Evolutionary conservation across 1,284 basidiomycete species (phyloP), one percentile per base, ranked within the genome.

Genomic region (Ustilago shanxiensis): DNA sequence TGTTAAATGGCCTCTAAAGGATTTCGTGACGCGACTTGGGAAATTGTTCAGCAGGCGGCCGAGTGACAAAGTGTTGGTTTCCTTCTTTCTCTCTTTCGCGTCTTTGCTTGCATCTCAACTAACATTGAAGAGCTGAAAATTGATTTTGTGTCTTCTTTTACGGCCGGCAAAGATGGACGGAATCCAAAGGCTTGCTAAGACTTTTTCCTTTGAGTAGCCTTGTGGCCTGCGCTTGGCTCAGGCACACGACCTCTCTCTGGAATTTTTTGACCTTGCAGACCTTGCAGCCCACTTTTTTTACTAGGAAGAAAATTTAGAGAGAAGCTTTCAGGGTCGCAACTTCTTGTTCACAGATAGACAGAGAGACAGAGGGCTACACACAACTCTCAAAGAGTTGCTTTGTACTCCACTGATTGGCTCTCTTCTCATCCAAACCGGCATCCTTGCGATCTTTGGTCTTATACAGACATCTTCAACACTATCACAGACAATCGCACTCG

Each of bases 1-100:
- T 72, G 69, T 72, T 66, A 66, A 72, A 66, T 66, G 69, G 45
- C 55, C 26, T 13, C 60, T 51, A 11, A 22, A 18, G 31, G 26
- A 52, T 70, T 70, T 64, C 69, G 69, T 65, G 69, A 72, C 69
- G 60, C 69, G 69, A 72, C 69, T 62, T n/a, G n/a, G 28, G 11
- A 44, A 41, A 31, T 41, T 14, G 26, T 6, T 8, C 28, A 49
- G 56, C n/a, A 33, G 31, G 31, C 63, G 69, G 63, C 63, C 69
- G 69, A 66, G 69, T 71, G 47, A 33, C 22, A 49, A 28, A 49
- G 47, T 49, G 63, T 66, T 71, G 69, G 63, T 57, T 45, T 64
- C 24, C 14, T n/a, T 22, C 20, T 51, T 11, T 28, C 20, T 51
- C 14, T 28, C 11, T 51, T 55, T 61, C 66, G 60, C 65, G 65